Conservation (phyloP, 176 grass and related monocot species). For the Avena sativa region DNA sequence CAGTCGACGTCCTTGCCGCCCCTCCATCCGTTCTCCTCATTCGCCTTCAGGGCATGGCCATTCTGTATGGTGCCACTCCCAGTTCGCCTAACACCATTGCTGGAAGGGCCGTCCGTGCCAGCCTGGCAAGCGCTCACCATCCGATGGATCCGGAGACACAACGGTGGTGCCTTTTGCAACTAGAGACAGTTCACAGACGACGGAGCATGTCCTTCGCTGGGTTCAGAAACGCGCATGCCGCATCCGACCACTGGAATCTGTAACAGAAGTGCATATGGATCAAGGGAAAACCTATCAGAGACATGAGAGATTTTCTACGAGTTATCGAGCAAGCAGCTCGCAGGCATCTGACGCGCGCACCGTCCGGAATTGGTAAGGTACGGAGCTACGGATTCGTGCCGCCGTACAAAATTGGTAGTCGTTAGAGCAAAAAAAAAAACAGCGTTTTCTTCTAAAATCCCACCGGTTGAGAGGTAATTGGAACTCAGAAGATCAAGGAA, state of each 20-base stretch:
- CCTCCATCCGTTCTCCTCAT: conserved; percentile 51
- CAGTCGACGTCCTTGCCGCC: conserved; percentile 44
- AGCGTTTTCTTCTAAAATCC: conserved; percentile 10
- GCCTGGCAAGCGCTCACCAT: conserved; percentile 64
- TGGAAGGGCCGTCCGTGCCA: conserved; percentile 38
- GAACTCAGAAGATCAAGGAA: conserved; percentile 1
- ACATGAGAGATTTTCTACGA: conserved; percentile 28
- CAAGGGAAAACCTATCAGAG: conserved; percentile 1
- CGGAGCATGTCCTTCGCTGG: conserved; percentile 42
- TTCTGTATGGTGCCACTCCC: conserved; percentile 34
- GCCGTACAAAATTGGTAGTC: background rate
- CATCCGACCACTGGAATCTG: conserved; percentile 48
- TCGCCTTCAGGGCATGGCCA: conserved; percentile 41
- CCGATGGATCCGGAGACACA: conserved; percentile 50
- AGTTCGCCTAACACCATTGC: conserved; percentile 37
- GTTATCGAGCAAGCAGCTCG: conserved; percentile 8
- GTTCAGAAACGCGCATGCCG: conserved; percentile 47
- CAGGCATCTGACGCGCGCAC: background rate
- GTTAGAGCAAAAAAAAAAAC: background rate
- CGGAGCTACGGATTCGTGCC: background rate
- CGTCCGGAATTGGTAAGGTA: background rate
- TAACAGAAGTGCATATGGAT: conserved; percentile 16
- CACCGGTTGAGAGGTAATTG: background rate
- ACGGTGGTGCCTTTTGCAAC: conserved; percentile 7
- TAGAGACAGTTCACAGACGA: conserved; percentile 23